Evolutionary conservation across 495 filamentous ascomycete genomes (phyloP).

Genomic region (Trichoderma gamsii): DNA sequence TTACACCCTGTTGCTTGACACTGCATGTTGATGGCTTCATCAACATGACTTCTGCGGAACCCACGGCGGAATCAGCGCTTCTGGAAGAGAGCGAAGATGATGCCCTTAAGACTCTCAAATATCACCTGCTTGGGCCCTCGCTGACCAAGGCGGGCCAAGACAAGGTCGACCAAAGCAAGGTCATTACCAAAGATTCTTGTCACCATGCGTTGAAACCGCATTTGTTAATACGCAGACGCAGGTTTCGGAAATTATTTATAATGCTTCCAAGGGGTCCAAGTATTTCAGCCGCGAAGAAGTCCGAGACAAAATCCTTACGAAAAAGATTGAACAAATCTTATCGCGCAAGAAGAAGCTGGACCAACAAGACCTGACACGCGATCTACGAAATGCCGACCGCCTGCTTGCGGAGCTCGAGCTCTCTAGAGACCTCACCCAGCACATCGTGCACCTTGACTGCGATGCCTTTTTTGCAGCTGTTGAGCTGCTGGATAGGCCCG

Average conservation of each 20-base stretch:
- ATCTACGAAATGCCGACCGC: slow-evolving; percentile 73
- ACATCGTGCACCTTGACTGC: slow-evolving; percentile 89
- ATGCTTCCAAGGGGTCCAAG: slow-evolving; percentile 92
- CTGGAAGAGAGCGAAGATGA: neutral
- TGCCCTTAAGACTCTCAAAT: slow-evolving; percentile 41
- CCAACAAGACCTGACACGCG: slow-evolving; percentile 62
- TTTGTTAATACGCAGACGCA: slow-evolving; percentile 23
- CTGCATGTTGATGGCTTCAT: neutral
- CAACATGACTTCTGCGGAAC: slow-evolving; percentile 11
- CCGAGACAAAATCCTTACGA: slow-evolving; percentile 73
- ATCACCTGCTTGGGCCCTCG: slow-evolving; percentile 81
- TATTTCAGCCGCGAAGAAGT: slow-evolving; percentile 90
- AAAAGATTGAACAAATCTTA: slow-evolving; percentile 78
- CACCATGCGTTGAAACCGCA: neutral
- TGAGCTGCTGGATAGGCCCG: slow-evolving; percentile 84
- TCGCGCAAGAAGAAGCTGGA: slow-evolving; percentile 72
- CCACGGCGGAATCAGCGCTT: neutral
- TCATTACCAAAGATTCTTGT: slow-evolving; percentile 23
- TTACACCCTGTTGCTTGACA: neutral
- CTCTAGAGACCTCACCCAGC: slow-evolving; percentile 72
- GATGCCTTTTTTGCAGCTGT: slow-evolving; percentile 98
- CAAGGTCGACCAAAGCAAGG: slow-evolving; percentile 84
- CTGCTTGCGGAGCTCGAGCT: slow-evolving; percentile 73
- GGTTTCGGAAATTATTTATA: slow-evolving; percentile 96
- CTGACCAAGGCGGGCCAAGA: slow-evolving; percentile 94